phyloP scores from a whole-genome alignment of 257 asterid species.

The Fraxinus excelsior region DNA sequence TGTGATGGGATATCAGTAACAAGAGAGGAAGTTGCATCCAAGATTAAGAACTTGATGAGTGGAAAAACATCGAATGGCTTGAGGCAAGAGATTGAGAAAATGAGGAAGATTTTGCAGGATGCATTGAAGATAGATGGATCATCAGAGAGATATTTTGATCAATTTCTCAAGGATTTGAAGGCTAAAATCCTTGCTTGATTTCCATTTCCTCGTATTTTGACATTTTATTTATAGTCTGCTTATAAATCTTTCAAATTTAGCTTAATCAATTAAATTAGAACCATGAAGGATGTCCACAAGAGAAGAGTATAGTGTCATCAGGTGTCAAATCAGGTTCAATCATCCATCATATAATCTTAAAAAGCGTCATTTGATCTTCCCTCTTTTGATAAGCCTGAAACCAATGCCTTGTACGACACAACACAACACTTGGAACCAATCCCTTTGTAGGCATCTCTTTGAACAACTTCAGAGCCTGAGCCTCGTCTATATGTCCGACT shows the following conservation, averaged over 20 bases:
- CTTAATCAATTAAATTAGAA: neutral
- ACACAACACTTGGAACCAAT: conserved; percentile 44
- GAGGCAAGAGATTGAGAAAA: conserved; percentile 34
- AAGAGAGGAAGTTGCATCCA: conserved; percentile 48
- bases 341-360: conserved; percentile 78
- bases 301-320: conserved; percentile 59
- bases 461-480: conserved; percentile 62
- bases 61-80: conserved; percentile 32
- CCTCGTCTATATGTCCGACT: conserved; percentile 50
- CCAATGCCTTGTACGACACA: conserved; percentile 61
- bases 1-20: conserved; percentile 38
- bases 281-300: conserved; percentile 89
- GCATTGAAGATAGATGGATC: conserved; percentile 52
- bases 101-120: conserved; percentile 35
- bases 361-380: conserved; percentile 89
- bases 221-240: neutral
- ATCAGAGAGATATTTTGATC: conserved; percentile 47
- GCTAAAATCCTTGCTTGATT: conserved; percentile 23
- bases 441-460: conserved; percentile 54
- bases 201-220: neutral
- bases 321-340: conserved; percentile 64
- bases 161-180: conserved; percentile 48
- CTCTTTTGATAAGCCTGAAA: conserved; percentile 67
- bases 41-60: conserved; percentile 48
- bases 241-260: neutral